These are phyloP conservation scores for Leccinum subfulvum DNA, from an alignment of 1,284 basidiomycete genomes.

Conservation along the genomic window DNA sequence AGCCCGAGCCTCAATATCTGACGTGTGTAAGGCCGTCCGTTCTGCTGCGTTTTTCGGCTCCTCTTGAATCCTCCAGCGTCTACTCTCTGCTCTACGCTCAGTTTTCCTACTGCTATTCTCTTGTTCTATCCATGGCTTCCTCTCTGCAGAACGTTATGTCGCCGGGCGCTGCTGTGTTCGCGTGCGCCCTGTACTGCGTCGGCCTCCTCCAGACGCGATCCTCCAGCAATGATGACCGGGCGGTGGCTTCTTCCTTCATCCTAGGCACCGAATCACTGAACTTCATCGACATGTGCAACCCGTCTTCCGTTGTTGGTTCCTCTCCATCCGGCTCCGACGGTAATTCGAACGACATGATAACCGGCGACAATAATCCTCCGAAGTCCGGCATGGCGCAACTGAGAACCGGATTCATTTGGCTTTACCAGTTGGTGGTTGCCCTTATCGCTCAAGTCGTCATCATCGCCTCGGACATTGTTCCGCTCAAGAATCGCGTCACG, in stretches of 20 bases:
- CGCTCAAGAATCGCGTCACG: constrained; percentile 20
- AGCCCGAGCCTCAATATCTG: constrained; percentile 10
- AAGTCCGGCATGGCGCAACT: constrained; percentile 5
- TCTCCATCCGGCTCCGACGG: not conserved
- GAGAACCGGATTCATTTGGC: constrained; percentile 8
- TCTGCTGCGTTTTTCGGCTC: not conserved
- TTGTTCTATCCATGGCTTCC: constrained; percentile 11
- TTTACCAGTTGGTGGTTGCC: constrained; percentile 10
- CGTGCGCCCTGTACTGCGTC: constrained; percentile 2
- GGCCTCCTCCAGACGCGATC: constrained; percentile 2
- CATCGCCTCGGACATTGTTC: constrained; percentile 17
- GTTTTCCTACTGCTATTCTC: not conserved
- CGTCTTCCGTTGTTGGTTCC: not conserved
- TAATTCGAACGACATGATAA: not conserved
- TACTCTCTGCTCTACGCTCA: not conserved
- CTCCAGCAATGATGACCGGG: not conserved
- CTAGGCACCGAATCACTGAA: not conserved
- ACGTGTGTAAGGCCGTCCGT: constrained; percentile 9
- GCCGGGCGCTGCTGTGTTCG: constrained; percentile 2
- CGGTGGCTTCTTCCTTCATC: not conserved
- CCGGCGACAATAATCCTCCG: not conserved
- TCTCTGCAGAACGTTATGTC: constrained; percentile 2
- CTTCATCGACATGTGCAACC: not conserved
- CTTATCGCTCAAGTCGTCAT: constrained; percentile 10
- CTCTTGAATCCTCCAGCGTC: not conserved